These are phyloP conservation scores for Dovyalis caffra DNA, from an alignment of 345 rosid species.

Conservation along the genomic window DNA sequence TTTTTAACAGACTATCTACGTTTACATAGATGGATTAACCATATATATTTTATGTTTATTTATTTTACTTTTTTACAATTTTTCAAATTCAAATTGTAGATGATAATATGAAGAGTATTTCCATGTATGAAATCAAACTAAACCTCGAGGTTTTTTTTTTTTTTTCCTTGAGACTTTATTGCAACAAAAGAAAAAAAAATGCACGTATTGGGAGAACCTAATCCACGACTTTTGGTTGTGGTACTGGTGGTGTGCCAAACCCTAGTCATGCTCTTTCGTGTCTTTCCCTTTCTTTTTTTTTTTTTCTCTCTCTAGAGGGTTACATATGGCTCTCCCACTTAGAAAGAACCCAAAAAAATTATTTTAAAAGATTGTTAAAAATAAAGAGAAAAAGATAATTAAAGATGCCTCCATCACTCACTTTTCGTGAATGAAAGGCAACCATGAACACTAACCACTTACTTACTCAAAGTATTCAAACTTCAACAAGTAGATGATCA, in stretches of 20 bases:
- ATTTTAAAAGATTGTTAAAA: neutral
- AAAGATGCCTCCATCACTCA: slow-evolving; percentile 62
- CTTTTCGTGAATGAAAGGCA: slow-evolving; percentile 97
- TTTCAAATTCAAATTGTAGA: too few species aligned
- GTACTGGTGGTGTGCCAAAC: slow-evolving; percentile 55
- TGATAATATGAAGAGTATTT: too few species aligned
- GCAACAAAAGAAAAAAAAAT: slow-evolving; percentile 3
- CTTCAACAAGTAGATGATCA: slow-evolving; percentile 58
- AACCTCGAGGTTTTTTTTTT: too few species aligned
- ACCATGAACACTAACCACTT: slow-evolving; percentile 78
- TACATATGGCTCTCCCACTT: slow-evolving; percentile 41
- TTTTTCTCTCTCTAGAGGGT: slow-evolving; percentile 23
- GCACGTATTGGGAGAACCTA: slow-evolving; percentile 48
- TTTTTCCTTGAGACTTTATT: neutral
- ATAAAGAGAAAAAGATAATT: slow-evolving; percentile 9
- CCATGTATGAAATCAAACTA: too few species aligned
- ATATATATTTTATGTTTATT: too few species aligned
- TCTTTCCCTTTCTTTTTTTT: too few species aligned
- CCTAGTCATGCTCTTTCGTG: slow-evolving; percentile 38
- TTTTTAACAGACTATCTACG: too few species aligned
- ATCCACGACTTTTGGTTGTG: slow-evolving; percentile 71
- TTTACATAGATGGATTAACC: too few species aligned
- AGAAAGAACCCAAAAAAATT: neutral
- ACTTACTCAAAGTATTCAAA: slow-evolving; percentile 76
- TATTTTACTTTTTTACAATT: too few species aligned